Percentiles rank a stretch among this genome's conserved stretches.
Conservation (phyloP, 2,329 filamentous ascomycete genomes). For the Fusarium odoratissimum region DNA sequence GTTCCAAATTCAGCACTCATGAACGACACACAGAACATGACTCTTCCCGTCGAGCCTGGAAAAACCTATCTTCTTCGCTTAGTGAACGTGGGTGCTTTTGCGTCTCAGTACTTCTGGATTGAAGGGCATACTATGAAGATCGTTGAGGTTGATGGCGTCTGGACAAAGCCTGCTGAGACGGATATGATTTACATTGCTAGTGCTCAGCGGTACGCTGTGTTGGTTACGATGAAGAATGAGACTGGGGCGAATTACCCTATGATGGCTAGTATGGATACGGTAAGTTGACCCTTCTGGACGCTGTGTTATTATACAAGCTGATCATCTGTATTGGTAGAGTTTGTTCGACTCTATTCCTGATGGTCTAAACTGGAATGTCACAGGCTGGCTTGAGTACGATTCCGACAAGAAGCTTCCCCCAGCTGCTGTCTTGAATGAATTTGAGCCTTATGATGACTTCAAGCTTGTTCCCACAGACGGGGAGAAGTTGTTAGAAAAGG, state of each 20-base stretch:
- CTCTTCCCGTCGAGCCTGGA: not conserved
- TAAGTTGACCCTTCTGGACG: rapidly evolving
- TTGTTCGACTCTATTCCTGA: not conserved
- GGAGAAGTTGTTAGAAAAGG: not conserved
- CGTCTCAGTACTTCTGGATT: not conserved
- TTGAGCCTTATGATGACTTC: not conserved
- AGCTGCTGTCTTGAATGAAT: not conserved
- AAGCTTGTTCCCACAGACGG: not conserved
- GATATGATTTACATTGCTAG: not conserved
- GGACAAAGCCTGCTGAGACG: not conserved
- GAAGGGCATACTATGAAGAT: not conserved
- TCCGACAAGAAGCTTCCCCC: not conserved
- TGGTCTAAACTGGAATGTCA: not conserved
- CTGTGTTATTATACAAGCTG: rapidly evolving
- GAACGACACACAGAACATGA: not conserved
- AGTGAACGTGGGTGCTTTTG: not conserved
- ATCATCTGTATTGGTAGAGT: rapidly evolving
- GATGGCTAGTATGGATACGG: not conserved
- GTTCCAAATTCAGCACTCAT: not conserved
- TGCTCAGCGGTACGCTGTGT: not conserved
- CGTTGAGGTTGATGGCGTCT: not conserved
- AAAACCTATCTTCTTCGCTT: not conserved
- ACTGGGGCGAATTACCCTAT: not conserved
- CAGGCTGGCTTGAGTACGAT: not conserved
- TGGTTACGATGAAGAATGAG: not conserved